phyloP scores from a whole-genome alignment of 75 land plant genomes.

The Pinus tabuliformis region DNA sequence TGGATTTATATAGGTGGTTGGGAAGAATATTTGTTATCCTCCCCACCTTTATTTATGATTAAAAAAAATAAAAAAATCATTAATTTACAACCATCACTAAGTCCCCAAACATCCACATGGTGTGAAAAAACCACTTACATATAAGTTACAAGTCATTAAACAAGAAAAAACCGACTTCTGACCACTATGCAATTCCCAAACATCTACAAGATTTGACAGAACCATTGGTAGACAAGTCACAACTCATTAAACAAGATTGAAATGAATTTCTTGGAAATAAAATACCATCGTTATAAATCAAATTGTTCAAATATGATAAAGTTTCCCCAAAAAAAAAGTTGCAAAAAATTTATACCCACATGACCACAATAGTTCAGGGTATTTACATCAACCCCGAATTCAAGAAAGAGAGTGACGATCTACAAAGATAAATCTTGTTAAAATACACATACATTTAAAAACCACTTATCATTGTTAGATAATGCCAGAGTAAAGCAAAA shows the following conservation, averaged over 20 bases:
- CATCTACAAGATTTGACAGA: neutral
- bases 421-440: conserved; percentile 24
- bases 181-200: too few species aligned
- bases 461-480: neutral
- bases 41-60: too few species aligned
- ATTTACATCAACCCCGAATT: conserved; percentile 90
- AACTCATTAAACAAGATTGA: neutral
- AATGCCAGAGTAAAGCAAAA: neutral
- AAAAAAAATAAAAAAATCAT: too few species aligned
- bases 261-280: neutral
- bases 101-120: too few species aligned
- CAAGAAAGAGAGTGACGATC: conserved; percentile 87
- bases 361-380: conserved; percentile 85
- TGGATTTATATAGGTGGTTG: too few species aligned
- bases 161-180: neutral
- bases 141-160: neutral
- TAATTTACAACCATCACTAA: too few species aligned
- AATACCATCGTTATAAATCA: neutral
- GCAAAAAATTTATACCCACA: conserved; percentile 36
- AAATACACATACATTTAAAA: neutral
- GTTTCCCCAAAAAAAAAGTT: conserved; percentile 7
- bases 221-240: neutral
- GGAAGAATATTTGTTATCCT: too few species aligned
- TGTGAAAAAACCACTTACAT: neutral
- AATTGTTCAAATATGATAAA: neutral